phyloP scores from a whole-genome alignment of 345 rosid genomes.

The Lepidium sativum region DNA sequence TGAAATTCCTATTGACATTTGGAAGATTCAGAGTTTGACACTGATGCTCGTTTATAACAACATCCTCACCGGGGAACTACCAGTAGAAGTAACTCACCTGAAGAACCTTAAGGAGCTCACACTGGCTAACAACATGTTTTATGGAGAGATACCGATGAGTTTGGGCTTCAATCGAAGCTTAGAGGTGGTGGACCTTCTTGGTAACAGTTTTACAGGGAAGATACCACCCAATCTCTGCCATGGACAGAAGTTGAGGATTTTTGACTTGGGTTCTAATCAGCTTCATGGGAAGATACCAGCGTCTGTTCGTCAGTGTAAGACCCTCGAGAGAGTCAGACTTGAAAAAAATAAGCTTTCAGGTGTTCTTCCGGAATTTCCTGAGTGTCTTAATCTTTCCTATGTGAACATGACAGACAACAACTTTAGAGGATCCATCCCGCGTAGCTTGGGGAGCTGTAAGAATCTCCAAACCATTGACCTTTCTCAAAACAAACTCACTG shows the following conservation, averaged over 20 bases:
- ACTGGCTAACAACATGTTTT: conserved; percentile 44
- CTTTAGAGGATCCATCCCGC: conserved; percentile 50
- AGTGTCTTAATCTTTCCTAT: conserved; percentile 30
- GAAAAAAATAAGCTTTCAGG: conserved; percentile 44
- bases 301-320: conserved; percentile 41
- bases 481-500: conserved; percentile 52
- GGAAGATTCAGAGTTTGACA: conserved; percentile 57
- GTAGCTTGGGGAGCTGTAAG: conserved; percentile 44
- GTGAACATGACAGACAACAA: conserved; percentile 47
- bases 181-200: conserved; percentile 47
- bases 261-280: conserved; percentile 51
- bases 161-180: conserved; percentile 67
- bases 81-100: conserved; percentile 50
- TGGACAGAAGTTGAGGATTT: conserved; percentile 35
- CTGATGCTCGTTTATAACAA: conserved; percentile 41
- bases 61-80: conserved; percentile 60
- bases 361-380: conserved; percentile 44
- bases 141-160: conserved; percentile 49
- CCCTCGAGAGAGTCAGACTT: conserved; percentile 57
- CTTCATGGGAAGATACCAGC: conserved; percentile 58
- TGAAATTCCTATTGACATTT: conserved; percentile 54
- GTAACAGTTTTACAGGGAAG: conserved; percentile 53
- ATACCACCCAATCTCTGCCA: conserved; percentile 68
- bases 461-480: conserved; percentile 40
- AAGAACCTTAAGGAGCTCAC: conserved; percentile 43